phyloP scores from a whole-genome alignment of 2,329 filamentous ascomycete species.

The Aschersonia sp. region DNA sequence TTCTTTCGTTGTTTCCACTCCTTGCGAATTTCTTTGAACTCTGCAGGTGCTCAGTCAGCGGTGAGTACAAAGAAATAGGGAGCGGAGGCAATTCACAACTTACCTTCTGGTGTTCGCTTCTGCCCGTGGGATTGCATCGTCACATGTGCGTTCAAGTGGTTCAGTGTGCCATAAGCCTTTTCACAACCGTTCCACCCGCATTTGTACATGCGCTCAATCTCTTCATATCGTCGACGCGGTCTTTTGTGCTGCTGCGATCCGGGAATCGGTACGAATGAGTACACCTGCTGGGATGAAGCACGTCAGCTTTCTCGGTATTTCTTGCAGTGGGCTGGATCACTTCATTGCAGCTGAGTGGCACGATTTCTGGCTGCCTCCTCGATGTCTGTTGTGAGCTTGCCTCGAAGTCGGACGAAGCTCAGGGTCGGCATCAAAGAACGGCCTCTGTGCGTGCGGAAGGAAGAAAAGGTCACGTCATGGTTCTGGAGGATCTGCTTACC shows the following conservation, averaged over 20 bases:
- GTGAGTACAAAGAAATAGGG: not conserved
- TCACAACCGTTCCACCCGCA: constrained; percentile 98
- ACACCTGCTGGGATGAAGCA: constrained; percentile 49
- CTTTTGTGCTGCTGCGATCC: constrained; percentile 96
- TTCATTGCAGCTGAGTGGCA: not conserved
- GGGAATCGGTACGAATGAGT: constrained; percentile 94
- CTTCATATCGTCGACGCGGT: constrained; percentile 83
- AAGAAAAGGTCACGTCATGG: not conserved
- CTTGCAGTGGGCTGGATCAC: not conserved
- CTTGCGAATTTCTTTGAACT: constrained; percentile 98
- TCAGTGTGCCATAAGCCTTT: constrained; percentile 94
- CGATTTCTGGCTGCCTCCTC: not conserved
- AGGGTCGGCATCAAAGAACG: no score
- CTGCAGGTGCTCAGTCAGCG: constrained; percentile 28
- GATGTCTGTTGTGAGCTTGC: no score
- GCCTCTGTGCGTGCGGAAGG: no score
- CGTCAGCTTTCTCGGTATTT: not conserved
- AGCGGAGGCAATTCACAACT: constrained; percentile 16
- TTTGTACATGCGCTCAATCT: constrained; percentile 99
- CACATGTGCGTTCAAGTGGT: constrained; percentile 94
- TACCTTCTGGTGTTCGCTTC: constrained; percentile 96
- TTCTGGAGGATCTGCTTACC: constrained; percentile 25
- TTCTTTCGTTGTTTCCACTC: constrained; percentile 99
- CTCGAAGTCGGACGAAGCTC: no score
- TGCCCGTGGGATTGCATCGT: constrained; percentile 96